Percentiles rank a stretch among this genome's conserved stretches.
These are phyloP conservation scores for Vaccinium macrocarpon DNA, from an alignment of 148 eudicot genomes.

Conservation along the genomic window DNA sequence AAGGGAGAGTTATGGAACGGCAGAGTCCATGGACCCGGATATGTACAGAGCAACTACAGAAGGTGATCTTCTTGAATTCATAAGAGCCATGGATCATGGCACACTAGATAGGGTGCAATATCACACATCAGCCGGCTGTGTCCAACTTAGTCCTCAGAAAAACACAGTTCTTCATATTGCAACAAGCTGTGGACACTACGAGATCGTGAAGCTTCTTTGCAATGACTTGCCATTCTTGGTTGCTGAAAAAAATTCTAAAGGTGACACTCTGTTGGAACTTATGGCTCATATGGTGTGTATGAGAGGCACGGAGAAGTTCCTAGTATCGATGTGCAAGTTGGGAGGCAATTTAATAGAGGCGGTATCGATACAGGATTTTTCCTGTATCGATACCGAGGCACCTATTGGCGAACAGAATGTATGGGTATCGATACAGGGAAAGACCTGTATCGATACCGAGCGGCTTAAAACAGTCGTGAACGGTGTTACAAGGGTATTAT, in stretches of 20 bases:
- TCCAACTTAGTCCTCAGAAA: constrained; percentile 26
- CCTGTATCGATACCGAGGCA: too few relatives aligned
- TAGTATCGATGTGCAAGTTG: too few relatives aligned
- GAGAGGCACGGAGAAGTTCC: too few relatives aligned
- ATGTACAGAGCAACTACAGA: constrained; percentile 24
- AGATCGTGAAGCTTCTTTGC: constrained; percentile 22
- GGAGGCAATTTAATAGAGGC: too few relatives aligned
- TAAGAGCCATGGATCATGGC: constrained; percentile 18
- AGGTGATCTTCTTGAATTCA: constrained; percentile 26
- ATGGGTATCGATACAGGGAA: too few relatives aligned
- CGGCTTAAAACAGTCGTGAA: too few relatives aligned
- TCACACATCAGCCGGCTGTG: constrained; percentile 15
- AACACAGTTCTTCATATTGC: constrained; percentile 32
- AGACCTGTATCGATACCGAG: too few relatives aligned
- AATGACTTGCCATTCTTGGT: constrained; percentile 22
- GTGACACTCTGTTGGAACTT: too few relatives aligned
- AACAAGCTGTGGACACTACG: constrained; percentile 15
- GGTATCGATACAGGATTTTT: too few relatives aligned
- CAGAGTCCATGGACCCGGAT: constrained; percentile 23
- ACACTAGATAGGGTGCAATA: not conserved
- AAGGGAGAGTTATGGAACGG: constrained; percentile 22
- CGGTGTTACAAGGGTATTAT: too few relatives aligned
- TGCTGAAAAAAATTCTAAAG: constrained; percentile 24
- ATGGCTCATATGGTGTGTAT: too few relatives aligned
- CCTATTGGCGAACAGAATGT: too few relatives aligned